Base-by-base conservation (phyloP, 495 filamentous ascomycete species). In the Talaromyces trachyspermus region DNA sequence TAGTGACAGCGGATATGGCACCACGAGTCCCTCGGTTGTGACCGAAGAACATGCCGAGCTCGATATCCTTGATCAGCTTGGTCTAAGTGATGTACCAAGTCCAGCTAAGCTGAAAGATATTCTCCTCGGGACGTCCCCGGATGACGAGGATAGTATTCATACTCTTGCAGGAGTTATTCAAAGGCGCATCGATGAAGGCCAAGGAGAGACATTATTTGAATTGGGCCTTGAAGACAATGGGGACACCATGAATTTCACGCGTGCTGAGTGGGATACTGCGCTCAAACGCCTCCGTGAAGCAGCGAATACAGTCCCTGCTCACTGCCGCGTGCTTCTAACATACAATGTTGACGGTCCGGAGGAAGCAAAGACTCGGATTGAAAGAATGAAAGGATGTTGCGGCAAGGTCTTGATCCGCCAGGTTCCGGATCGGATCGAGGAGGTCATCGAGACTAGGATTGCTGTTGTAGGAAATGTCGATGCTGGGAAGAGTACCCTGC, bases 391-490 rank as follows among this genome's bases (percentile, higher is more conserved):
- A 50, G 82, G 80, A 12, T 79, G 78, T 33, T 84, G 78, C 56
- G 89, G 89, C 2, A 96, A 94, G 59, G 60, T 96, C 43, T 73
- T 97, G 56, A 78, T 98, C 44, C 80, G 92, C 42, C 81, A 82
- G 59, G 61, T 75, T 18, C 87, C 89, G 18, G 70, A 75, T 11
- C 84, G 77, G 15, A 74, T 88, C 0, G 91, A 96, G 58, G 84
- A 91, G 54, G 81, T 92, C 39, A 92, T 94, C 43, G 92, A 98
- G 74, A 90, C 91, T n/a, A 71, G 92, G 51, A 91, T 98, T 62
- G 92, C 91, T 2, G 92, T 98, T 2, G 92, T 97, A 14, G 92
- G 92, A 9, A 98, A 98, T 70, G 89, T 97, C 45, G 92, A 98
- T 60, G 92, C 92, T 11, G 92, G 92, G 0, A 98, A 98, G 63